Conservation (phyloP, 139 green algal genomes). For the Tetradesmus lagerheimii region DNA sequence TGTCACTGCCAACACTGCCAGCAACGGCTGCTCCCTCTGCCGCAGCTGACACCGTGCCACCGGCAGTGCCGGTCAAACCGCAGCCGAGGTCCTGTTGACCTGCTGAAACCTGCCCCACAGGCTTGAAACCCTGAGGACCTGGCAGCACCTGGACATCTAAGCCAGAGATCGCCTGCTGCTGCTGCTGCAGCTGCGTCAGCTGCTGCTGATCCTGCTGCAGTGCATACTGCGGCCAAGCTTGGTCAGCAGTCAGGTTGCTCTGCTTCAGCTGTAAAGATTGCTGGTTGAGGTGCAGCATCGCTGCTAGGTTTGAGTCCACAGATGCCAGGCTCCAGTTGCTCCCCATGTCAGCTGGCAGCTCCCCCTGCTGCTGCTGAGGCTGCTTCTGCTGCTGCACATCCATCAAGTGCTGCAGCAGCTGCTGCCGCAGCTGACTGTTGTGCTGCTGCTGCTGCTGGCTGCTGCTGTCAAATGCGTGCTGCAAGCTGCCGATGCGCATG, state of each 20-base stretch:
- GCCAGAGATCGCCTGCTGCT: neutral
- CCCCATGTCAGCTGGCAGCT: neutral
- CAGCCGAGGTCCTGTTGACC: neutral
- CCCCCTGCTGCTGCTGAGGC: neutral
- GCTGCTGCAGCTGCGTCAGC: conserved; percentile 23
- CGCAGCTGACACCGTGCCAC: neutral
- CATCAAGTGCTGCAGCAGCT: neutral
- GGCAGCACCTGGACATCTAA: neutral
- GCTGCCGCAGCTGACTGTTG: neutral
- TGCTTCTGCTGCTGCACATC: neutral
- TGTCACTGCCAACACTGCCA: neutral
- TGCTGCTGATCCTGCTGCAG: conserved; percentile 4
- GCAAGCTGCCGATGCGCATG: neutral
- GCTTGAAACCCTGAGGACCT: neutral
- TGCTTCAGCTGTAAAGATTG: conserved; percentile 1
- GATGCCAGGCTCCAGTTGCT: neutral
- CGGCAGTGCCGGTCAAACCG: neutral
- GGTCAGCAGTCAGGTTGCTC: neutral
- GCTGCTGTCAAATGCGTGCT: neutral
- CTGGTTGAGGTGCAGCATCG: neutral
- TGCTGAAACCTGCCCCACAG: neutral
- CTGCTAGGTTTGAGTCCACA: neutral
- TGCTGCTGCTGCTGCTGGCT: neutral
- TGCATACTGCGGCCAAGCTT: neutral
- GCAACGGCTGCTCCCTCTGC: neutral